A percentile compares a stretch with the other conserved stretches of the same genome.
These are phyloP conservation scores for Lojkania enalia DNA, from an alignment of 2,329 filamentous ascomycete species.

Conservation along the genomic window DNA sequence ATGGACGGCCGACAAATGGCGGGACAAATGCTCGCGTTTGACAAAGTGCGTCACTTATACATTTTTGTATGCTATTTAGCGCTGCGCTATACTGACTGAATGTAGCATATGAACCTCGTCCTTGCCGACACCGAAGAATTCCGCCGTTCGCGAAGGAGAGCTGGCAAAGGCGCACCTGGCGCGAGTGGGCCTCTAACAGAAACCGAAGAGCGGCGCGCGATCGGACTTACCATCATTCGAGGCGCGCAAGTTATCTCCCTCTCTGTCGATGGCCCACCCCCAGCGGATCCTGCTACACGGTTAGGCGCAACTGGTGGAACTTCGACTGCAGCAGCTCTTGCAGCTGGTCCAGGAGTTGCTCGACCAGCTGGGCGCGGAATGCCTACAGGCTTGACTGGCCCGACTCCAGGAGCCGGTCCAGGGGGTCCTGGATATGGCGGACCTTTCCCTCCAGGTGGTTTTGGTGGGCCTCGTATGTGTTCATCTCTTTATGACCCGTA, in stretches of 20 bases:
- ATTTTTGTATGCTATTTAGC: not conserved
- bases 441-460: slow-evolving; percentile 29
- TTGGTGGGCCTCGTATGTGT: slow-evolving; percentile 22
- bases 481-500: no score
- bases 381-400: slow-evolving; percentile 82
- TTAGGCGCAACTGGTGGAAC: slow-evolving; percentile 75
- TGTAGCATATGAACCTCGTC: slow-evolving; percentile 97
- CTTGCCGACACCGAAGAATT: slow-evolving; percentile 92
- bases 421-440: slow-evolving; percentile 66
- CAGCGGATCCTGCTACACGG: slow-evolving; percentile 87
- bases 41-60: slow-evolving; percentile 68
- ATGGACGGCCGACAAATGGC: slow-evolving; percentile 96
- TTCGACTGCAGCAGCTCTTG: slow-evolving; percentile 63
- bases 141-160: slow-evolving; percentile 84
- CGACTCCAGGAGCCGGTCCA: slow-evolving; percentile 83
- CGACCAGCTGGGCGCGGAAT: slow-evolving; percentile 86
- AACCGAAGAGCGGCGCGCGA: slow-evolving; percentile 94
- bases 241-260: slow-evolving; percentile 93
- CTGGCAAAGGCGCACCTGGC: slow-evolving; percentile 71
- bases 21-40: slow-evolving; percentile 97
- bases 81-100: slow-evolving; percentile 16
- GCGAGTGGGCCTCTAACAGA: slow-evolving; percentile 70
- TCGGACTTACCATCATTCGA: slow-evolving; percentile 91
- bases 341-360: slow-evolving; percentile 85
- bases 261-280: slow-evolving; percentile 93